Evolutionary conservation across 2,329 filamentous ascomycete genomes (phyloP), one percentile per base, ranked within the genome.

Genomic region (Colletotrichum orchidophilum): DNA sequence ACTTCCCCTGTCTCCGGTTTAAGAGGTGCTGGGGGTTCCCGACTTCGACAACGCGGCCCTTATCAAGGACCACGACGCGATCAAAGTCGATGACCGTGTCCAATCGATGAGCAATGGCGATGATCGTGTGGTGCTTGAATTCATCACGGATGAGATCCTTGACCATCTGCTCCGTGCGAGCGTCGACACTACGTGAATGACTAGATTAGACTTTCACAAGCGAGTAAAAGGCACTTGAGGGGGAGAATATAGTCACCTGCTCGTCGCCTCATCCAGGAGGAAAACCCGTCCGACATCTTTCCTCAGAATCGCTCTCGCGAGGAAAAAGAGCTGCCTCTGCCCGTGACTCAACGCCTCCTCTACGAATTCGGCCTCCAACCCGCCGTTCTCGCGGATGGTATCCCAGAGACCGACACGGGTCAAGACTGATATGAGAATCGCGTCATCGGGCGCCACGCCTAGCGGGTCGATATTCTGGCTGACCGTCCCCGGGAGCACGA

Each of bases 391-490:
- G 29, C 31, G 50, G 24, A 88, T 77, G 0, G 74, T 42, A 1
- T 74, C 66, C 67, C 73, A 66, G 2, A 80, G 57, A 15, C 53
- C 65, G 24, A 73, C 54, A 26, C 63, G 59, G 5, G 35, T 29
- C 27, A 73, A 63, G 1, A 54, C 42, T 15, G 59, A 50, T n/a
- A 68, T n/a, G n/a, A 39, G 8, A 27, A 49, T 46, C 3, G 15
- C 90, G 71, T 96, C 63, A 21, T 46, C 46, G 15, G 60, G 29
- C 5, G 33, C 60, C 9, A 29, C 21, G 27, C 26, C 58, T 26
- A 71, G 54, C 5, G 71, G 71, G 42, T 73, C 64, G 18, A 99
- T 87, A 79, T 99, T 99, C 80, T 87, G 54, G 2, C 71, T 69
- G 13, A 72, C 69, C 24, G 71, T 63, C 15, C 71, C 69, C 1